Evolutionary conservation across 78 protist species (phyloP).

Genomic region (Dictyostelium intermedium): DNA sequence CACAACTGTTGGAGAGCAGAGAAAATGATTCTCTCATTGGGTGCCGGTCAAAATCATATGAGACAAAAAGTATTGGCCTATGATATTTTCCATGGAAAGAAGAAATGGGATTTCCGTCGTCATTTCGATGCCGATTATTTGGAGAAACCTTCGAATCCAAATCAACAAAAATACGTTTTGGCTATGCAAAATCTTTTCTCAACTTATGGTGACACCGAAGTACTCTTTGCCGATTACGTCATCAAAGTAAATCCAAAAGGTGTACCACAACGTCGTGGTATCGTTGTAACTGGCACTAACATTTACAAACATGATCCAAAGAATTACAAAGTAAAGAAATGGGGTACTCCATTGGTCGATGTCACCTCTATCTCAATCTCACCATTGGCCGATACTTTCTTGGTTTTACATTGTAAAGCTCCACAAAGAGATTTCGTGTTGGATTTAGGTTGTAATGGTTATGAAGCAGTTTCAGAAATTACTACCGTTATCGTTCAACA

Average conservation of each 20-base stretch:
- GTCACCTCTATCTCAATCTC: conserved; percentile 42
- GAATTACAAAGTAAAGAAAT: conserved; percentile 82
- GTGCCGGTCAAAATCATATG: conserved; percentile 62
- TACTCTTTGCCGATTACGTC: conserved; percentile 86
- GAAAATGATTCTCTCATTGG: conserved; percentile 47
- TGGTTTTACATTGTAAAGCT: conserved; percentile 70
- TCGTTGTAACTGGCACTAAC: conserved; percentile 79
- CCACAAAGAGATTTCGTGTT: conserved; percentile 72
- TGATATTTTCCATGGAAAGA: conserved; percentile 57
- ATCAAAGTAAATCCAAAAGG: conserved; percentile 81
- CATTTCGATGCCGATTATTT: conserved; percentile 79
- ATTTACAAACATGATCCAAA: conserved; percentile 87
- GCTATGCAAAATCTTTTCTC: conserved; percentile 76
- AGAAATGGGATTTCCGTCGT: conserved; percentile 70
- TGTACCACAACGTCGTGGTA: conserved; percentile 79
- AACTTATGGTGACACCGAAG: conserved; percentile 69
- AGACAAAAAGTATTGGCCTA: conserved; percentile 81
- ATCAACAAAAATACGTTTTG: conserved; percentile 58
- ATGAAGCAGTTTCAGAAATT: conserved; percentile 76
- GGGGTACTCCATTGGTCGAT: conserved; percentile 80
- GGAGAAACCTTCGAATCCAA: conserved; percentile 71
- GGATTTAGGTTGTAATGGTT: conserved; percentile 78
- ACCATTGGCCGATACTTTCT: conserved; percentile 64
- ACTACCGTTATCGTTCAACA: conserved; percentile 74
- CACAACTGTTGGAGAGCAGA: conserved; percentile 81